Conservation (phyloP, 2,329 filamentous ascomycete genomes). For the Akanthomyces muscarius region DNA sequence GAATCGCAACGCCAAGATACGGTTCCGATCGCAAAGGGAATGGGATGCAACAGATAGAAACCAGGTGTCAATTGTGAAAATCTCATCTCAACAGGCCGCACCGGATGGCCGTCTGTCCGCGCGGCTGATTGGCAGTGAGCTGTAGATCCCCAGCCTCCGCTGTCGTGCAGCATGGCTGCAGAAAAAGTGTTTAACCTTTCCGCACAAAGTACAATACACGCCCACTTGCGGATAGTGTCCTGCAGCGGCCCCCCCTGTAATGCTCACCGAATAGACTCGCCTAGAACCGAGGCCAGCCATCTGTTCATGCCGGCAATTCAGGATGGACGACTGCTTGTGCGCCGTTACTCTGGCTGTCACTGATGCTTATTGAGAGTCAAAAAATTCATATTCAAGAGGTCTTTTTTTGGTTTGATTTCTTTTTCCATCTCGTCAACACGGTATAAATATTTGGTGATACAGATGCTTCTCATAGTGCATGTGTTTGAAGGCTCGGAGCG, state of each 20-base stretch:
- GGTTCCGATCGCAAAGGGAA: neutral
- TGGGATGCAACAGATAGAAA: neutral
- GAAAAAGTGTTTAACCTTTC: neutral
- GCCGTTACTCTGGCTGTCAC: neutral
- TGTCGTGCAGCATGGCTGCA: conserved; percentile 7
- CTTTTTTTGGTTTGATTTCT: neutral
- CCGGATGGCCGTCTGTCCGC: neutral
- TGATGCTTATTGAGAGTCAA: neutral
- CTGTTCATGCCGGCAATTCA: neutral
- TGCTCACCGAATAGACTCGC: neutral
- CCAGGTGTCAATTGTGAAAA: neutral
- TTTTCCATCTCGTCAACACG: neutral
- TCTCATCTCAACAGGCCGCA: neutral
- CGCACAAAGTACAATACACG: neutral
- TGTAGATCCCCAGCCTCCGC: conserved; percentile 14
- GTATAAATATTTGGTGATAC: conserved; percentile 16
- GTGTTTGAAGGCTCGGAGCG: conserved; percentile 1
- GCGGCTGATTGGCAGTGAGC: neutral
- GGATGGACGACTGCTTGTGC: neutral
- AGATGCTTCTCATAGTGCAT: conserved; percentile 16
- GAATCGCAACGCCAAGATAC: conserved; percentile 1
- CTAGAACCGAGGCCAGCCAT: neutral
- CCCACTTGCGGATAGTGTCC: conserved; percentile 6
- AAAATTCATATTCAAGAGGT: conserved; percentile 6
- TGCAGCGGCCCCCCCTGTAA: neutral